Percentiles rank a stretch among this genome's conserved stretches.
Evolutionary conservation across 805 yeast species (phyloP).

Genomic region (Cyberlindnera mrakii): DNA sequence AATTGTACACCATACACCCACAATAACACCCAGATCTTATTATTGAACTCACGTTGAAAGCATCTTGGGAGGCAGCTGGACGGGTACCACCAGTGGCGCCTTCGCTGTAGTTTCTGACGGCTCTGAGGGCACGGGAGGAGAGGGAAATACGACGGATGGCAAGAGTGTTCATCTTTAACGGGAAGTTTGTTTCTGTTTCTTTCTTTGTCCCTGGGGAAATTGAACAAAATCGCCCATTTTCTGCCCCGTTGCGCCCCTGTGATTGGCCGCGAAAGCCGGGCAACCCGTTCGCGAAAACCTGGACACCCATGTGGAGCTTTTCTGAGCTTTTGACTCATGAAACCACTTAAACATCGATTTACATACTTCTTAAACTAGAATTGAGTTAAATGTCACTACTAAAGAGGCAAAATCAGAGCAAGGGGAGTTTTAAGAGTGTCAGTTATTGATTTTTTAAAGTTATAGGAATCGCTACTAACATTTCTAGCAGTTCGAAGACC

Average conservation of each 20-base stretch:
- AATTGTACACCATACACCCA: too few species aligned
- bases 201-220: not conserved
- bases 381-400: constrained; percentile 26
- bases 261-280: constrained; percentile 10
- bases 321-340: too few species aligned
- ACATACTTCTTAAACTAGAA: not conserved
- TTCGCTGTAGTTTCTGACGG: constrained; percentile 36
- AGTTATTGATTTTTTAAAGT: constrained; percentile 7
- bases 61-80: constrained; percentile 46
- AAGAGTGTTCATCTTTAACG: constrained; percentile 19
- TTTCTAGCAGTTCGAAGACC: constrained; percentile 9
- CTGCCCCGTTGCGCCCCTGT: constrained; percentile 5
- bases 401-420: constrained; percentile 26
- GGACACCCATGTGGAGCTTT: constrained; percentile 6
- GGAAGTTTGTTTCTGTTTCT: not conserved
- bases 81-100: constrained; percentile 61
- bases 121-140: constrained; percentile 20
- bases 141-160: constrained; percentile 34
- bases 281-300: constrained; percentile 5
- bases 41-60: constrained; percentile 46
- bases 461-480: constrained; percentile 3
- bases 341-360: not conserved
- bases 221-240: not conserved
- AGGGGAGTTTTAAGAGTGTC: constrained; percentile 2
- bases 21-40: not conserved